These are phyloP conservation scores for Solanum commersonii DNA, from an alignment of 257 asterid genomes.

Conservation along the genomic window DNA sequence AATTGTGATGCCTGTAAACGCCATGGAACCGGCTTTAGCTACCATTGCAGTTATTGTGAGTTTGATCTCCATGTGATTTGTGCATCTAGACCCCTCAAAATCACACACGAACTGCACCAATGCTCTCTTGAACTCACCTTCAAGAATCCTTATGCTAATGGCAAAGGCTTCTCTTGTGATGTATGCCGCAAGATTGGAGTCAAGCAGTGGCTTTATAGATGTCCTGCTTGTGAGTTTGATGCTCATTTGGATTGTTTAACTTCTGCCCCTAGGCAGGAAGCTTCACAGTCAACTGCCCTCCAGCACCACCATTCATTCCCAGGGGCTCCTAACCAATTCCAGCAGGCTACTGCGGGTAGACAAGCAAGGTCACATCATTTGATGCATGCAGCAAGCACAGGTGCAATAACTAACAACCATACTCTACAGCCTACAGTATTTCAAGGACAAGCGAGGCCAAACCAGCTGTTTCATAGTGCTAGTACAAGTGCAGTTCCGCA, in stretches of 20 bases:
- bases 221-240: constrained; percentile 40
- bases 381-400: neutral
- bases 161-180: constrained; percentile 48
- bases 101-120: constrained; percentile 31
- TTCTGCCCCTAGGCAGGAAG: neutral
- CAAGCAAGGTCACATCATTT: neutral
- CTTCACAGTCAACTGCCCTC: neutral
- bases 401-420: neutral
- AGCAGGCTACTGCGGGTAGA: neutral
- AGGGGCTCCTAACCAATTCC: constrained; percentile 6
- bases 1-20: constrained; percentile 52
- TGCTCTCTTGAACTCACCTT: constrained; percentile 44
- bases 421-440: neutral
- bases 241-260: constrained; percentile 39
- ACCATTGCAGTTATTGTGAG: constrained; percentile 43
- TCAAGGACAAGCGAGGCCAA: neutral
- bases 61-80: constrained; percentile 54
- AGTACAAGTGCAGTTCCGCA: neutral
- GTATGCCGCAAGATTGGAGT: constrained; percentile 29
- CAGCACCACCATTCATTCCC: constrained; percentile 19
- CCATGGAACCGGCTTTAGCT: constrained; percentile 43
- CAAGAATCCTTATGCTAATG: constrained; percentile 25
- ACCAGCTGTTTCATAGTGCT: neutral
- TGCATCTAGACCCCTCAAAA: constrained; percentile 34
- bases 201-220: constrained; percentile 62